Evolutionary conservation across 768 basidiomycete genomes (phyloP).

Genomic region (Collybia sp.): DNA sequence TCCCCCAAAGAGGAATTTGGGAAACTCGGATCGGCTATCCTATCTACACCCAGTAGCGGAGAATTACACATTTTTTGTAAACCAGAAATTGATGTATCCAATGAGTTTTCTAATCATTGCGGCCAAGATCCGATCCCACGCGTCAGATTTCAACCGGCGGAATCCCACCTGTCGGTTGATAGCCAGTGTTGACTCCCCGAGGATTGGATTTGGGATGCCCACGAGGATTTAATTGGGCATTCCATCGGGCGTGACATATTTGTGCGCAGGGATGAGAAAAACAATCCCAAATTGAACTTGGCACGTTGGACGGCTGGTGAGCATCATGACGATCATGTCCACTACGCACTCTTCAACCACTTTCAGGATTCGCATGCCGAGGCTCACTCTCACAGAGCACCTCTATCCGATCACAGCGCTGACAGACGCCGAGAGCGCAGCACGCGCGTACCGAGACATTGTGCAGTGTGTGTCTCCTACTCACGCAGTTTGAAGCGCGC

Average conservation of each 20-base stretch:
- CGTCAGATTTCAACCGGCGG: constrained; percentile 54
- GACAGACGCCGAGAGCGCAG: no score
- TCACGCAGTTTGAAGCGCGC: no score
- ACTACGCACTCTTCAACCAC: no score
- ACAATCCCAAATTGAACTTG: constrained; percentile 58
- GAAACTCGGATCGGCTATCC: constrained; percentile 54
- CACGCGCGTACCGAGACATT: no score
- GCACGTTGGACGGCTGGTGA: constrained; percentile 60
- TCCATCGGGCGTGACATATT: constrained; percentile 63
- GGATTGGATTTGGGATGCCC: constrained; percentile 5
- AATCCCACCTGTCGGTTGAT: constrained; percentile 50
- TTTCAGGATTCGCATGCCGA: no score
- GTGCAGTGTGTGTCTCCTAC: no score
- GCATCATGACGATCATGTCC: no score
- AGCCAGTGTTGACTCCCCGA: neutral
- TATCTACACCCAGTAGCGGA: constrained; percentile 39
- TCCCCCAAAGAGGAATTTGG: constrained; percentile 41
- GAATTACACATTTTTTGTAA: constrained; percentile 19
- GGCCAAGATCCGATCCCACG: neutral
- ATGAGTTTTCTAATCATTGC: neutral
- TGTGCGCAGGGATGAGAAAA: constrained; percentile 72
- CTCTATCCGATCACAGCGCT: no score
- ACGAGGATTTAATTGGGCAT: constrained; percentile 55
- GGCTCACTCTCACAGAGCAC: no score
- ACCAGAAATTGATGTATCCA: constrained; percentile 26